phyloP scores from a whole-genome alignment of 2,329 filamentous ascomycete genomes.

The Hymenoscyphus fraxineus region DNA sequence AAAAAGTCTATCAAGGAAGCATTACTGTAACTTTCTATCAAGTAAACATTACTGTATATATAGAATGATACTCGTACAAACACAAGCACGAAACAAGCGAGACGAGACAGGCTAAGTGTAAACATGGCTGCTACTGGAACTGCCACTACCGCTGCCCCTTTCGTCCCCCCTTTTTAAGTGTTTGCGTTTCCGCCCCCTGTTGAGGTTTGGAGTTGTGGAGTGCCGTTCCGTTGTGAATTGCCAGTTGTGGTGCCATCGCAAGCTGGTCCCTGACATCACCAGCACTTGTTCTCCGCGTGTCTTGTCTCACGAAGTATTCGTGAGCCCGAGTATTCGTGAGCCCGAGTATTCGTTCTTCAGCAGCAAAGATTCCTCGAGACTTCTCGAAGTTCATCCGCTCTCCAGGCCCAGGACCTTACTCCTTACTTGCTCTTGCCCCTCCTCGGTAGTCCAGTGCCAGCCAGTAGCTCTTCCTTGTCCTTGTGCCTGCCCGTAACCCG shows the following conservation, averaged over 20 bases:
- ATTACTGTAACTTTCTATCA: not conserved
- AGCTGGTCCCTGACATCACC: not conserved
- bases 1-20: not conserved
- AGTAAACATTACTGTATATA: no score
- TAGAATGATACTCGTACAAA: no score
- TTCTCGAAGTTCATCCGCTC: conserved; percentile 6
- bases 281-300: not conserved
- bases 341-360: not conserved
- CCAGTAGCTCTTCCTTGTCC: not conserved
- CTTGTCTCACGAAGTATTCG: not conserved
- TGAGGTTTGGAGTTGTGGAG: not conserved
- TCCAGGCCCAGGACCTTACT: not conserved
- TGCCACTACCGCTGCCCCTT: not conserved
- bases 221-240: conserved; percentile 1
- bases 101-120: no score
- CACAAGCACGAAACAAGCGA: no score
- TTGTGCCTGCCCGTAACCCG: not conserved
- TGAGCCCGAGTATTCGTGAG: no score
- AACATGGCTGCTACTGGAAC: no score
- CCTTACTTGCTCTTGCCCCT: no score
- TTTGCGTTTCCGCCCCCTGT: conserved; percentile 1
- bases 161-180: not conserved
- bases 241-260: not conserved
- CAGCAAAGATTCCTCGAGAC: conserved; percentile 8
- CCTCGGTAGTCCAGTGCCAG: no score